These are phyloP conservation scores for Pseudonitzschia pungens DNA, from an alignment of 108 stramenopile genomes.

Conservation along the genomic window DNA sequence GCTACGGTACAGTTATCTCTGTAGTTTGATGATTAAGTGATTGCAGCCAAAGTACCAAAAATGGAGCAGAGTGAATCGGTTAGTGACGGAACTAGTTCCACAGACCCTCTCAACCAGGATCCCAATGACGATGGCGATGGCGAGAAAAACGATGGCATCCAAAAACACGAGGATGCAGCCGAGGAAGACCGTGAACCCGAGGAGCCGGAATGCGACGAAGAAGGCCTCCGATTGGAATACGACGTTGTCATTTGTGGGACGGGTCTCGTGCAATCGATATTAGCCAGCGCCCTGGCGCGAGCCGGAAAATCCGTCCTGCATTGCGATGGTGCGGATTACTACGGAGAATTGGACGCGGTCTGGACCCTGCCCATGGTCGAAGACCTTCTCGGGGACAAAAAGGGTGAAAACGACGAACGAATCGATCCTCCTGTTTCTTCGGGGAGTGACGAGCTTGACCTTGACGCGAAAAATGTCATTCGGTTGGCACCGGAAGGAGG, in stretches of 20 bases:
- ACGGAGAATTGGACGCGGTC: constrained; percentile 79
- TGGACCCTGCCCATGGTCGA: constrained; percentile 47
- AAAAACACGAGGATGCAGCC: background rate
- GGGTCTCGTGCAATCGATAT: constrained; percentile 70
- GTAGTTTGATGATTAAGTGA: too few species aligned
- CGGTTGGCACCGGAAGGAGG: constrained; percentile 26
- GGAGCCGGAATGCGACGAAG: constrained; percentile 27
- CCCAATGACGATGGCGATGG: background rate
- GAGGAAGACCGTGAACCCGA: background rate
- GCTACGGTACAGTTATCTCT: too few species aligned
- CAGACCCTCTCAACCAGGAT: background rate
- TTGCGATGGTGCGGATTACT: constrained; percentile 75
- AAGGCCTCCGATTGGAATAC: constrained; percentile 48
- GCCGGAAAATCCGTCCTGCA: constrained; percentile 74
- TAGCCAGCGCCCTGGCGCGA: constrained; percentile 74
- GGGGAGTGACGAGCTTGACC: background rate
- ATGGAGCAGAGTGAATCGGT: too few species aligned
- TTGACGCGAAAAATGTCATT: background rate
- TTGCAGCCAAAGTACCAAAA: too few species aligned
- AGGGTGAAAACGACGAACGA: constrained; percentile 4
- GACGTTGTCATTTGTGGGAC: constrained; percentile 81
- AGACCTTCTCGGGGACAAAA: constrained; percentile 23
- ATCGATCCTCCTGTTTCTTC: background rate
- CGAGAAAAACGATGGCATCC: background rate
- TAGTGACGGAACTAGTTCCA: too few species aligned